These are phyloP conservation scores for Yamadazyma nakazawae DNA, from an alignment of 805 yeast genomes.

Conservation along the genomic window DNA sequence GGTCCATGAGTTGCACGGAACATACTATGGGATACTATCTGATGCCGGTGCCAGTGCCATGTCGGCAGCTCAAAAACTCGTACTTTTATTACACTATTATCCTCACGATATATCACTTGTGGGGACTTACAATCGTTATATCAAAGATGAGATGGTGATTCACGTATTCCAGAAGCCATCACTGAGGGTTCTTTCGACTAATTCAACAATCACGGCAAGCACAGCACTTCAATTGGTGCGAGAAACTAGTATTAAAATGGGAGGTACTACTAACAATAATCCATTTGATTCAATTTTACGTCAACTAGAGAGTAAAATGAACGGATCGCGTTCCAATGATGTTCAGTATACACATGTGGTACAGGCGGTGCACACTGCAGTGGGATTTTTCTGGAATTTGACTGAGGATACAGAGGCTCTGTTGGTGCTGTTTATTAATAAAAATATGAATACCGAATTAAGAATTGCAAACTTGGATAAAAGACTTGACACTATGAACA, in stretches of 20 bases:
- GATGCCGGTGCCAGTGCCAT: neutral
- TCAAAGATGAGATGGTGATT: neutral
- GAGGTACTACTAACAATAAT: neutral
- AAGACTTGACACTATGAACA: slow-evolving; percentile 9
- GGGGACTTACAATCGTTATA: neutral
- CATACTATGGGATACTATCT: neutral
- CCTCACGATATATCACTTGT: neutral
- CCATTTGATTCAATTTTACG: neutral
- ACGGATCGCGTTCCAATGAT: neutral
- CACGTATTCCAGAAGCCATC: neutral
- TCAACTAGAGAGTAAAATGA: neutral
- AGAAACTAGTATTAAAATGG: neutral
- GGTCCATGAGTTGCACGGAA: neutral
- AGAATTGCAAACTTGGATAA: slow-evolving; percentile 8
- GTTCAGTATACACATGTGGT: neutral
- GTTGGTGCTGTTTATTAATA: slow-evolving; percentile 8
- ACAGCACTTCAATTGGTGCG: neutral
- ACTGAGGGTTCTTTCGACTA: neutral
- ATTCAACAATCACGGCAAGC: neutral
- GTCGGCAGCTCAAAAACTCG: neutral
- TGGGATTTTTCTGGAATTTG: neutral
- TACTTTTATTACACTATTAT: neutral
- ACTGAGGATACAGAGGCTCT: neutral
- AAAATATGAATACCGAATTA: slow-evolving; percentile 12
- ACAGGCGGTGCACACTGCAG: neutral